Base-by-base conservation (phyloP, 768 basidiomycete genomes). In the Xanthoconium stramineum region DNA sequence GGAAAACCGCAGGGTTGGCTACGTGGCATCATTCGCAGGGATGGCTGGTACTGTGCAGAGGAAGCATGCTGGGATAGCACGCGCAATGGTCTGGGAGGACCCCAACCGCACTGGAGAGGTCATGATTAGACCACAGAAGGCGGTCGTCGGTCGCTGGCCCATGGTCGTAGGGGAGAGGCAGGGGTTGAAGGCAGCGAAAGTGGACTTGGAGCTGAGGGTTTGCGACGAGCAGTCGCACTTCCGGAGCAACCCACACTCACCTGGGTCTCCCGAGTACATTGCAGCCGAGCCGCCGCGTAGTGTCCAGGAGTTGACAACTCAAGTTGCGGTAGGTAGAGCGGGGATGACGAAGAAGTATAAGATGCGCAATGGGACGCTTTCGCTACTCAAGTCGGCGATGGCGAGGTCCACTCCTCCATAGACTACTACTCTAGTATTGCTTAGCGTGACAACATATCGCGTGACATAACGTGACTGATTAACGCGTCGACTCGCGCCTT, bases 211-310 rank as follows among this genome's bases (percentile, higher is more conserved):
- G 12, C 65, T 79, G 35, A 57, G 63, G 55, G 61, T 75, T 58
- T 67, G 65, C 57, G 63, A 64, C 10, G 53, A 55, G 33, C 55
- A 64, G 42, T 65, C 69, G 17, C 76, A 76, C 62, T 60, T 45
- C 29, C 68, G 63, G 60, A 68, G 68, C 45, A 85, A 84, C 60
- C 76, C 80, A 0, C 69, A 80, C 59, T 54, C 59, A 3, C 79
- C 79, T n/a, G 83, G 84, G 9, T 78, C 78, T 47, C 68, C 55
- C 40, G 76, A 77, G 40, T 85, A 85, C 66, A 74, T 79, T 28
- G 50, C 69, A 17, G 65, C 69, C 35, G 69, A 69, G 39, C 65
- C 71, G 1, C 56, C 60, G 15, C 63, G 52, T 10, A 66, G 19
- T 8, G 56, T 61, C 4, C 46, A 69, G 29, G 64, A 67, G 54